Evolutionary conservation across 345 rosid genomes (phyloP), one percentile per base, ranked within the genome.

Genomic region (Pelargonium nanum): DNA sequence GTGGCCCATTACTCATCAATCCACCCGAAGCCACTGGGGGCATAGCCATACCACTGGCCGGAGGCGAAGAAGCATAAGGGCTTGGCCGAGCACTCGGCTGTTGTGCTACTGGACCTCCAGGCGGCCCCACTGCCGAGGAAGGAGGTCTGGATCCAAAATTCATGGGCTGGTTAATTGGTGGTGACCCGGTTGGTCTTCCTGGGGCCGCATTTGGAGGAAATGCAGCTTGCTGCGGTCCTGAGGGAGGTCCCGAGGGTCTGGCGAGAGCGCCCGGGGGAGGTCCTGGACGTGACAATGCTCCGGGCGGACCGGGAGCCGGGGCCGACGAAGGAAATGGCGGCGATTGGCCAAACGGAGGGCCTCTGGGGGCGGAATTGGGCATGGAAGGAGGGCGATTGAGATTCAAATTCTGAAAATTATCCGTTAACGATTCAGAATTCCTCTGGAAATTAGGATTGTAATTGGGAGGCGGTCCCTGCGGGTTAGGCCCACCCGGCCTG

Each of bases 381-480:
- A 70, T 40, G 0, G 72, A 73, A 67, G 80, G 65, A 26, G 83
- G 68, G 5, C 85, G 70, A 60, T 78, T 71, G 55, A 89, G 75
- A 77, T 77, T 86, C 74, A 89, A 52, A 70, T 81, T 82, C 44
- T 89, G 96, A 72, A 89, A 69, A 83, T 72, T 80, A 67, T 83
- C 82, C 3, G 82, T 65, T 63, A 89, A 55, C 1, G 69, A 63
- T 56, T 74, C 73, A 0, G 72, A 73, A 50, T 66, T 81, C 61
- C 64, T 63, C 65, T 79, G 86, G 70, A 67, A 78, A 70, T 77
- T 78, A 16, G 84, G 80, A 53, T 59, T 71, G 67, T 68, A 71
- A 73, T 77, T 76, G 34, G 88, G 74, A 45, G 80, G 78, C 15
- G 79, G 80, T 1, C 85, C 52, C 61, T 70, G 58, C 22, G 66